Evolutionary conservation across 2,329 filamentous ascomycete species (phyloP).

Genomic region (Ascochyta fabae): DNA sequence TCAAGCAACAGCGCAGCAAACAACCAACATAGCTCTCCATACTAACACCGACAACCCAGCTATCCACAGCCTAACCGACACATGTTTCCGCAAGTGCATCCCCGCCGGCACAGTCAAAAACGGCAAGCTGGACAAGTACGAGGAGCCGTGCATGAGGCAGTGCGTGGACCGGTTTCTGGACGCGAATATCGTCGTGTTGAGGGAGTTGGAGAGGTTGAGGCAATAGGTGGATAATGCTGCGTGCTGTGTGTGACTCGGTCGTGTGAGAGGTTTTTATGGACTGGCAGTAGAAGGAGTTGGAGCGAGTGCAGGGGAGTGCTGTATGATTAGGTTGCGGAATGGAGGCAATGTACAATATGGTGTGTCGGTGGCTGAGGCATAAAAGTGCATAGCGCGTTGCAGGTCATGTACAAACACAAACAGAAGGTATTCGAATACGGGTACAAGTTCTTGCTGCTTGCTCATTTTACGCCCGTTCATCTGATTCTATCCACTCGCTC

Average conservation of each 20-base stretch:
- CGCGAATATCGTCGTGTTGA: constrained; percentile 81
- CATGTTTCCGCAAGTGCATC: constrained; percentile 96
- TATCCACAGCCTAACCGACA: constrained; percentile 72
- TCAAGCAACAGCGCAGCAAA: too few species aligned
- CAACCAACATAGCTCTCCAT: too few species aligned
- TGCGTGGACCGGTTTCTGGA: constrained; percentile 96
- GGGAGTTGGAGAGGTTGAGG: constrained; percentile 74
- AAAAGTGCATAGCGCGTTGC: too few species aligned
- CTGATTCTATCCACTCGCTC: constrained; percentile 2
- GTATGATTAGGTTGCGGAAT: background rate
- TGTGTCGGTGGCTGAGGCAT: too few species aligned
- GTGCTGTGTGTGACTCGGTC: too few species aligned
- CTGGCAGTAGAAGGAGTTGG: background rate
- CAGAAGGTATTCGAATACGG: too few species aligned
- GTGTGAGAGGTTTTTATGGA: too few species aligned
- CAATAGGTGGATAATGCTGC: constrained; percentile 10
- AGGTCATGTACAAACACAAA: too few species aligned
- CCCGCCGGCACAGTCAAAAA: constrained; percentile 73
- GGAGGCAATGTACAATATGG: too few species aligned
- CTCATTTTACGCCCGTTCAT: background rate
- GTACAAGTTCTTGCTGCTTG: background rate
- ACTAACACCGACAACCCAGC: constrained; percentile 43
- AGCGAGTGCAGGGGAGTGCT: background rate
- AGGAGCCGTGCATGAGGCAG: constrained; percentile 86
- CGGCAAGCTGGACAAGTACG: constrained; percentile 74